These are phyloP conservation scores for Cruciata laevipes DNA, from an alignment of 257 asterid species.

Conservation along the genomic window DNA sequence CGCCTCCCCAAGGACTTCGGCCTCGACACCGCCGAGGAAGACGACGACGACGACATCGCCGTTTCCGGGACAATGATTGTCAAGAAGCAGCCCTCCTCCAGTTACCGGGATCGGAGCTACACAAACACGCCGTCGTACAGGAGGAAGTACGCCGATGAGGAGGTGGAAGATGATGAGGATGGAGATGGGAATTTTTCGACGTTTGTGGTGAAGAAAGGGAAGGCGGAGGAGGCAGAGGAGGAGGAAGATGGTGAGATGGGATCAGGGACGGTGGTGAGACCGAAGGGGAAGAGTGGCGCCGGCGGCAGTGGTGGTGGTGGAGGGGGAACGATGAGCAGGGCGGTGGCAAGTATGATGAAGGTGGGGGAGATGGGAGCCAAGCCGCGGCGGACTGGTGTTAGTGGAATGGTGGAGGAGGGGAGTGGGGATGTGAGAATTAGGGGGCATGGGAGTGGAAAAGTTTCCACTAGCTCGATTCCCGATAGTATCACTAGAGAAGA, in stretches of 20 bases:
- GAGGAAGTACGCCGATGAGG: slow-evolving; percentile 16
- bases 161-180: slow-evolving; percentile 40
- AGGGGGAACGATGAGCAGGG: slow-evolving; percentile 78
- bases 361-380: slow-evolving; percentile 53
- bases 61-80: slow-evolving; percentile 82
- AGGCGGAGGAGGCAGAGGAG: slow-evolving; percentile 30
- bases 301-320: slow-evolving; percentile 38
- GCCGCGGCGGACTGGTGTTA: slow-evolving; percentile 40
- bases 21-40: slow-evolving; percentile 37
- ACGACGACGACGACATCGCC: slow-evolving; percentile 28
- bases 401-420: slow-evolving; percentile 22
- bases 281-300: slow-evolving; percentile 32
- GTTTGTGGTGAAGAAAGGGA: slow-evolving; percentile 62
- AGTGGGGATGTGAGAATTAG: slow-evolving; percentile 33
- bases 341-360: slow-evolving; percentile 93
- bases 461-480: slow-evolving; percentile 74
- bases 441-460: slow-evolving; percentile 58
- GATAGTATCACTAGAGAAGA: slow-evolving; percentile 82
- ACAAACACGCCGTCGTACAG: slow-evolving; percentile 19
- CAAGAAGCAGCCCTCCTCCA: slow-evolving; percentile 39
- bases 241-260: slow-evolving; percentile 46
- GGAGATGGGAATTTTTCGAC: slow-evolving; percentile 60
- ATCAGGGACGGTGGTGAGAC: slow-evolving; percentile 67
- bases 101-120: slow-evolving; percentile 31
- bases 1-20: slow-evolving; percentile 94